Conservation (phyloP, 768 basidiomycete species). For the Thelephora ganbajun region DNA sequence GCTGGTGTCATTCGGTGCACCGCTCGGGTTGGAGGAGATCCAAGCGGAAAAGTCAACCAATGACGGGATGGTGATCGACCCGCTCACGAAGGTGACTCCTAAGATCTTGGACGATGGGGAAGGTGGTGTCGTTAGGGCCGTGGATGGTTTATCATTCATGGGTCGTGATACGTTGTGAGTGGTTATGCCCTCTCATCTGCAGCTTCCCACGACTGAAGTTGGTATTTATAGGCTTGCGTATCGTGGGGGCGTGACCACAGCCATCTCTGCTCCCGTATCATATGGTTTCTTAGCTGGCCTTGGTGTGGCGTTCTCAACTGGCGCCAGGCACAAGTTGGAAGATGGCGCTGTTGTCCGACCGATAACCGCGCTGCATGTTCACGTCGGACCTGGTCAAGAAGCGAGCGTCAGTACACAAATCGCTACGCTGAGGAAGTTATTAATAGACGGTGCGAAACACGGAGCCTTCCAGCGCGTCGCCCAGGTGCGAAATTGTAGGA, state of each 20-base stretch:
- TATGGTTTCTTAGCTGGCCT: slow-evolving; percentile 48
- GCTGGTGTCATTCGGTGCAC: slow-evolving; percentile 47
- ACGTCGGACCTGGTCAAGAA: slow-evolving; percentile 28
- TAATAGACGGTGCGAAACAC: slow-evolving; percentile 25
- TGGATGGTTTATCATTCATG: slow-evolving; percentile 60
- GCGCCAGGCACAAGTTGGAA: slow-evolving; percentile 43
- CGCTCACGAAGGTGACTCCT: slow-evolving; percentile 19
- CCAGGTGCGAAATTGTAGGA: slow-evolving; percentile 21
- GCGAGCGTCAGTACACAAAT: slow-evolving; percentile 59
- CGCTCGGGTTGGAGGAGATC: slow-evolving; percentile 61
- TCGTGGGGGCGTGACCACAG: slow-evolving; percentile 58
- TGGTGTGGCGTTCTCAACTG: slow-evolving; percentile 45
- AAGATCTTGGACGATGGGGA: slow-evolving; percentile 18
- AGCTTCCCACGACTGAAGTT: slow-evolving; percentile 2
- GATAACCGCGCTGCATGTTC: slow-evolving; percentile 53
- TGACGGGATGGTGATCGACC: slow-evolving; percentile 37
- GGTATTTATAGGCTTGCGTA: slow-evolving; percentile 46
- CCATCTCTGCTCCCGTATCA: slow-evolving; percentile 44
- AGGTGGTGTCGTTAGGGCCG: slow-evolving; percentile 37
- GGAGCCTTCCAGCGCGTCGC: slow-evolving; percentile 30
- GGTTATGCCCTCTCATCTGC: not conserved
- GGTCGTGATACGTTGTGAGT: slow-evolving; percentile 43
- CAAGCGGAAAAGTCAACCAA: slow-evolving; percentile 42
- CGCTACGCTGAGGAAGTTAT: slow-evolving; percentile 37
- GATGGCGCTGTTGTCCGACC: slow-evolving; percentile 52